Base-by-base conservation (phyloP, 2,329 filamentous ascomycete genomes). In the Pseudocercospora fuligena region DNA sequence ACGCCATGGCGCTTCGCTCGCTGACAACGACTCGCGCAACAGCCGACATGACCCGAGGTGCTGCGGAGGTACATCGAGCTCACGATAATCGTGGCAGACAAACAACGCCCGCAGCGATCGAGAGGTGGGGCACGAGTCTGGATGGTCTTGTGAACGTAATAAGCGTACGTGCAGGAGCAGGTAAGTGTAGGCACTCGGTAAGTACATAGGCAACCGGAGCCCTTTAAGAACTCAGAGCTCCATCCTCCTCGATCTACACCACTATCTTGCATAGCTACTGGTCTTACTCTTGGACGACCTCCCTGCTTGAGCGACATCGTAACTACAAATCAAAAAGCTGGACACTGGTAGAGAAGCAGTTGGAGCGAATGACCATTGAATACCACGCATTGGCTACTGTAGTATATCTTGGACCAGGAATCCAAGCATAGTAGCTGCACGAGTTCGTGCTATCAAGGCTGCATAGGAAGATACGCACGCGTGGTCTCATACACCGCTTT, bases 1-100 rank as follows among this genome's bases (percentile, higher is more conserved):
- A 56, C 51, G 51, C 25, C 51, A 56, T 56, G 51, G 40, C 36
- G 36, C 36, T 16, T 40, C 5, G 14, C 36, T 19, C 7, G 40
- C 40, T n/a, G 16, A 43, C 40, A 43, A 43, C 40, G 40, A 43
- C 40, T 51, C 47, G 25, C 21, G 47, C n/a, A 16, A 51, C 51
- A 56, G 51, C 51, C 51, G 51, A 56, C n/a, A n/a, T 31, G 23
- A 56, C 51, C 51, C 51, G 51, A 56, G 51, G 51, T 31, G 23
- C 27, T 56, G 51, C 51, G 51, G 51, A 56, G 33, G 51, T 51
- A 51, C 21, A 21, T 51, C 47, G 19, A 51, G 5, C 5, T 51
- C 47, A 51, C 47, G 47, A 51, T 25, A 51, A 51, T 51, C 23
- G 47, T 27, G 47, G 47, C 47, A 29, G 51, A 56, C 51, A 11